Conservation (phyloP, 108 stramenopile species). For the Pseudonitzschia multistriata region DNA sequence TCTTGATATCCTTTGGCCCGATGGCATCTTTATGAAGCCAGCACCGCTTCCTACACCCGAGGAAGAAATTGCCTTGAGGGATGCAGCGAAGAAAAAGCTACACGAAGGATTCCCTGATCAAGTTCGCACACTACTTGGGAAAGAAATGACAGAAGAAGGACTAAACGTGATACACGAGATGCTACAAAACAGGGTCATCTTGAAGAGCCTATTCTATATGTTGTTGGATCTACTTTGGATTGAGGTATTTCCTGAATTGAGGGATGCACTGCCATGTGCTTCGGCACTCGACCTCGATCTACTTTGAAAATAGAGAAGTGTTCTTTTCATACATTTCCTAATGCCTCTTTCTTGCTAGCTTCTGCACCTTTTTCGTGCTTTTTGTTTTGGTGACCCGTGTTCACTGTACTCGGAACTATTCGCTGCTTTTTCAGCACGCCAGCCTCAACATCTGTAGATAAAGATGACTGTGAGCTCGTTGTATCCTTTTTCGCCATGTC, state of each 20-base stretch:
- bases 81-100: constrained; percentile 46
- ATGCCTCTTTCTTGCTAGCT: not conserved
- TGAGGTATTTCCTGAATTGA: constrained; percentile 82
- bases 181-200: constrained; percentile 80
- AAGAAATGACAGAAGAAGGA: constrained; percentile 72
- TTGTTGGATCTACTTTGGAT: constrained; percentile 77
- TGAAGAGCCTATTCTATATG: constrained; percentile 85
- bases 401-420: not conserved
- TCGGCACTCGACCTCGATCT: constrained; percentile 54
- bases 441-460: constrained; percentile 48
- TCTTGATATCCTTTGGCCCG: constrained; percentile 80
- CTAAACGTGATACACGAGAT: constrained; percentile 77
- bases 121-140: constrained; percentile 65
- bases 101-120: constrained; percentile 71
- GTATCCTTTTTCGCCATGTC: constrained; percentile 10
- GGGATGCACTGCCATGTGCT: constrained; percentile 70
- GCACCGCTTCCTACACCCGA: constrained; percentile 42
- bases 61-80: constrained; percentile 43
- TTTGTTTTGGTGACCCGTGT: constrained; percentile 10
- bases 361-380: constrained; percentile 1
- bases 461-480: constrained; percentile 32
- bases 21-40: constrained; percentile 67
- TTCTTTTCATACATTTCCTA: not conserved
- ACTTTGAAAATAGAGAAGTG: not conserved
- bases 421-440: constrained; percentile 32